phyloP scores from a whole-genome alignment of 306 rosid species.

The Prunus armeniaca region DNA sequence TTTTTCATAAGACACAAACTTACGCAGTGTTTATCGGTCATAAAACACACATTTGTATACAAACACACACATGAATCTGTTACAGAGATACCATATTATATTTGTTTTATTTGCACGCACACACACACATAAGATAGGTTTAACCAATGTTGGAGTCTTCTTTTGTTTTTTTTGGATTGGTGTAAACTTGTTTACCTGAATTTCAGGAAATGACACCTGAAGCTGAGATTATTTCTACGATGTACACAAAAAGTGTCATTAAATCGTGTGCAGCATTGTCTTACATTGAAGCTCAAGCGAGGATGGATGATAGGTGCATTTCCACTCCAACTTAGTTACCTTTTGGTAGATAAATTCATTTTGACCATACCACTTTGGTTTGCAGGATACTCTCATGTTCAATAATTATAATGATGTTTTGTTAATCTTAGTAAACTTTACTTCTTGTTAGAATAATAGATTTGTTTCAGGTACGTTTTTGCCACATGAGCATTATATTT shows the following conservation, averaged over 20 bases:
- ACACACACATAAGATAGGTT: background rate
- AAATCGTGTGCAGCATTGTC: conserved; percentile 89
- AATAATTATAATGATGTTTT: background rate
- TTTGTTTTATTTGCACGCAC: background rate
- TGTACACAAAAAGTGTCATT: conserved; percentile 83
- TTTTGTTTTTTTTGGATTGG: background rate
- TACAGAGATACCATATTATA: background rate
- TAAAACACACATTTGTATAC: background rate
- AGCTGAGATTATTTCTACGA: conserved; percentile 78
- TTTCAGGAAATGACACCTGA: conserved; percentile 96
- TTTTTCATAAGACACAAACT: background rate
- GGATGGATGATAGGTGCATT: conserved; percentile 93
- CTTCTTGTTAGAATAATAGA: background rate
- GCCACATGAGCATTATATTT: background rate
- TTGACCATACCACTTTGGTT: background rate
- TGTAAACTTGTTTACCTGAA: conserved; percentile 3
- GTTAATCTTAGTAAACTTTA: background rate
- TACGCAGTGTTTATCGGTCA: background rate
- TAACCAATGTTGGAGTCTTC: background rate
- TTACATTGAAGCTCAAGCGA: conserved; percentile 95
- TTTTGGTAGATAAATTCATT: background rate
- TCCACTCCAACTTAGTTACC: conserved; percentile 30
- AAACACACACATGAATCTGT: background rate
- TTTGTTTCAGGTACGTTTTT: background rate
- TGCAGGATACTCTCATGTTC: background rate